Conservation (phyloP, 2,329 filamentous ascomycete genomes). For the Calcarisporium arbuscula region DNA sequence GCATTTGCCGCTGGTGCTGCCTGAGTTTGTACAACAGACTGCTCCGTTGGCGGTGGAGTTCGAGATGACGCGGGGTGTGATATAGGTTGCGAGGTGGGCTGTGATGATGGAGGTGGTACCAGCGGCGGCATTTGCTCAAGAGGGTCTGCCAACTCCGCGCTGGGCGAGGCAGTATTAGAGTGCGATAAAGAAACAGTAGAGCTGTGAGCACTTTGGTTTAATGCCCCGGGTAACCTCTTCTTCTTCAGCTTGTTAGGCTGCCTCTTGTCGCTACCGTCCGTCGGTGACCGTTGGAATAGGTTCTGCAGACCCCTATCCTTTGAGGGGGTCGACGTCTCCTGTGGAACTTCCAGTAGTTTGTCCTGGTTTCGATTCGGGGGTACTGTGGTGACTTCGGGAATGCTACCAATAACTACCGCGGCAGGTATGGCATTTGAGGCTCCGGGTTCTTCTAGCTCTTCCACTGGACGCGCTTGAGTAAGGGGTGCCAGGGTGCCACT, state of each 20-base stretch:
- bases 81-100: constrained; percentile 6
- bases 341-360: constrained; percentile 36
- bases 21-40: constrained; percentile 5
- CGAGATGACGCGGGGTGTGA: neutral
- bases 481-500: constrained; percentile 32
- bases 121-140: constrained; percentile 27
- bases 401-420: constrained; percentile 19
- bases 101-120: neutral
- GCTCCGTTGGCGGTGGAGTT: constrained; percentile 13
- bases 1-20: constrained; percentile 1
- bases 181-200: constrained; percentile 68
- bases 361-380: constrained; percentile 44
- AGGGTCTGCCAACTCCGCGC: constrained; percentile 38
- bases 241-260: constrained; percentile 90
- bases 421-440: constrained; percentile 20
- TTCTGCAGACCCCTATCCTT: constrained; percentile 63
- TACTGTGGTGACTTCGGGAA: constrained; percentile 21
- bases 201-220: constrained; percentile 84
- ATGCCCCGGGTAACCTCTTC: constrained; percentile 68
- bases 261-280: constrained; percentile 53
- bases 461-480: constrained; percentile 24
- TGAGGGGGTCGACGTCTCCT: constrained; percentile 44
- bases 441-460: constrained; percentile 15
- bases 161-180: constrained; percentile 40
- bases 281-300: constrained; percentile 65